Conservation (phyloP, 495 filamentous ascomycete genomes). For the Saxophila tyrrhenica region DNA sequence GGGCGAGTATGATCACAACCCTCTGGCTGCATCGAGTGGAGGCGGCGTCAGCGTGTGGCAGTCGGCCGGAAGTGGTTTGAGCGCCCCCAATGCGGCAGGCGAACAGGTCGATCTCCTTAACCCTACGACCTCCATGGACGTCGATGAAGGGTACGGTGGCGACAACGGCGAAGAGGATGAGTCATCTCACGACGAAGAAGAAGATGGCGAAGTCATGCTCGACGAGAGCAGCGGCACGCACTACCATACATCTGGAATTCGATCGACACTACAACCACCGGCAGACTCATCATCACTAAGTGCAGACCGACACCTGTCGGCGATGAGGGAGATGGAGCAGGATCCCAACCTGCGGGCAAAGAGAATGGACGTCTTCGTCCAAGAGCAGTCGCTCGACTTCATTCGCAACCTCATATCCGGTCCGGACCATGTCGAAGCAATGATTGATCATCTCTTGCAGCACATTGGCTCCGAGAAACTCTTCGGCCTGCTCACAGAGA, state of each 20-base stretch:
- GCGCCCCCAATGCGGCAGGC: conserved; percentile 51
- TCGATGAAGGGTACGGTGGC: conserved; percentile 25
- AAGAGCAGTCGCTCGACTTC: conserved; percentile 81
- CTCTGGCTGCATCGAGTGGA: conserved; percentile 2
- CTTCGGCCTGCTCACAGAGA: conserved; percentile 63
- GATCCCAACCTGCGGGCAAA: conserved; percentile 48
- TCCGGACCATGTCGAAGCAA: conserved; percentile 46
- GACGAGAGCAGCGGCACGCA: conserved; percentile 34
- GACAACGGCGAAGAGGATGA: conserved; percentile 23
- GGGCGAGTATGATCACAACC: conserved; percentile 34
- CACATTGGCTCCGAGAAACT: conserved; percentile 63
- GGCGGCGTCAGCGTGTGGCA: conserved; percentile 13
- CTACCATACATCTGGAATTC: conserved; percentile 32
- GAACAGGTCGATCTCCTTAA: conserved; percentile 58
- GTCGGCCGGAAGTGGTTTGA: conserved; percentile 1
- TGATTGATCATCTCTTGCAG: conserved; percentile 74
- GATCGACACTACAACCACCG: conserved; percentile 20
- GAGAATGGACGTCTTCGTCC: conserved; percentile 70
- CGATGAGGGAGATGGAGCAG: conserved; percentile 44
- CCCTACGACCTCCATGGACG: conserved; percentile 34
- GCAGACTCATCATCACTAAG: not conserved
- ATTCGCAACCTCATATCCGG: conserved; percentile 81
- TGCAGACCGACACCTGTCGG: conserved; percentile 32
- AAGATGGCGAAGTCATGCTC: conserved; percentile 48
- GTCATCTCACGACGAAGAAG: conserved; percentile 19